Percentiles rank a stretch among this genome's conserved stretches.
phyloP scores from a whole-genome alignment of 345 rosid species.

The Rhizophora mangle region DNA sequence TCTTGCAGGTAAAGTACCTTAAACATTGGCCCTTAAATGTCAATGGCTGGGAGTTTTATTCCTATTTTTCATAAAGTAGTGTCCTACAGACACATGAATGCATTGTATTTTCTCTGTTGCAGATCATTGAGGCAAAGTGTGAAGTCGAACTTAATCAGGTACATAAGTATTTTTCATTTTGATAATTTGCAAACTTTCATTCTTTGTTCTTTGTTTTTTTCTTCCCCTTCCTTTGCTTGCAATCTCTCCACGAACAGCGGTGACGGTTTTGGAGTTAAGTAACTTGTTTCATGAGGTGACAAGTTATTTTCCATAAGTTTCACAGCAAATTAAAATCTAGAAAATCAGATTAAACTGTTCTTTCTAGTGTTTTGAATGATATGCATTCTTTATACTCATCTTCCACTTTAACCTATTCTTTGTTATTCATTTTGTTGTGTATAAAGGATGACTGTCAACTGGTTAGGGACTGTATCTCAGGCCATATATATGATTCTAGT shows the following conservation, averaged over 20 bases:
- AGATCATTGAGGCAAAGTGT: slow-evolving; percentile 68
- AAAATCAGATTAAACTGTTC: too few relatives aligned
- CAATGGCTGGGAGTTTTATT: background rate
- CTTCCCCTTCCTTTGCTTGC: background rate
- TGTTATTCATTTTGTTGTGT: background rate
- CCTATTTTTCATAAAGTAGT: background rate
- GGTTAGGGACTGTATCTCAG: slow-evolving; percentile 70
- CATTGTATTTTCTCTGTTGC: slow-evolving; percentile 27
- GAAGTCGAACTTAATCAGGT: slow-evolving; percentile 52
- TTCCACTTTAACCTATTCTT: too few relatives aligned
- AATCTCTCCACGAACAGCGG: background rate
- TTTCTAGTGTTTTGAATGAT: too few relatives aligned
- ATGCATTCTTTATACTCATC: too few relatives aligned
- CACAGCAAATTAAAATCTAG: too few relatives aligned
- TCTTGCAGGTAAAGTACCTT: slow-evolving; percentile 64
- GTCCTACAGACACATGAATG: background rate
- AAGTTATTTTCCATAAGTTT: background rate
- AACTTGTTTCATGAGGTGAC: background rate
- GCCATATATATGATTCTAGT: slow-evolving; percentile 75
- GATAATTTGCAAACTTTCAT: background rate
- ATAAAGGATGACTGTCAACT: slow-evolving; percentile 65
- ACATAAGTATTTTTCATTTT: slow-evolving; percentile 11
- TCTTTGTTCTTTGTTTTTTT: background rate
- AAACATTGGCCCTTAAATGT: background rate
- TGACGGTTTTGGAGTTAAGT: background rate